Conservation (phyloP, 1,284 basidiomycete species). For the Bondarzewia mesenterica region DNA sequence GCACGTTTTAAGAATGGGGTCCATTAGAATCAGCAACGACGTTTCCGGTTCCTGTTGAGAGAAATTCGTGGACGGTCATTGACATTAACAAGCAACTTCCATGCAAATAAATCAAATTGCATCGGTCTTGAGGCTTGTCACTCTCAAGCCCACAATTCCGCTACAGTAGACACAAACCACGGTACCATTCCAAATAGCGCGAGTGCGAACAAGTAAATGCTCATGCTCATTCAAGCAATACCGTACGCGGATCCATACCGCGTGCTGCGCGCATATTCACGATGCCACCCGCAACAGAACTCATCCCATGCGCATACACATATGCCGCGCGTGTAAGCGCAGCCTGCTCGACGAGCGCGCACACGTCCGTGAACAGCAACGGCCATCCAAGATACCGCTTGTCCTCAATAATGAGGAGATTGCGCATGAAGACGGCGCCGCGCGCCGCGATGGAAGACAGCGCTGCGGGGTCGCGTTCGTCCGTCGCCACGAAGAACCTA, state of each 20-base stretch:
- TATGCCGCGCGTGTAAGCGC: constrained; percentile 28
- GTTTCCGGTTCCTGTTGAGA: no score
- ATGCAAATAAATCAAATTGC: no score
- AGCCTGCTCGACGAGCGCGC: constrained; percentile 37
- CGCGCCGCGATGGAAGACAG: constrained; percentile 26
- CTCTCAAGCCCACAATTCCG: no score
- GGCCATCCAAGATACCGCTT: constrained; percentile 31
- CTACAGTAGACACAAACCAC: no score
- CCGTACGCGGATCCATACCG: constrained; percentile 31
- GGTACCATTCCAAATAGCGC: no score
- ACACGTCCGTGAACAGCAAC: constrained; percentile 34
- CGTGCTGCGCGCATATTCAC: constrained; percentile 31
- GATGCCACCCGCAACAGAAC: constrained; percentile 35
- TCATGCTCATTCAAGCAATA: constrained; percentile 12
- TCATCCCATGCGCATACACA: constrained; percentile 37
- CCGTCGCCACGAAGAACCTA: constrained; percentile 41
- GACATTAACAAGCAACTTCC: no score
- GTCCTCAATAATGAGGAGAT: constrained; percentile 34
- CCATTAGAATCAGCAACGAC: no score
- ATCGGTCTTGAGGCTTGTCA: no score
- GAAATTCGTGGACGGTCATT: no score
- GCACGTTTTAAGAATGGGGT: no score
- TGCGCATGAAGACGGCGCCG: constrained; percentile 32
- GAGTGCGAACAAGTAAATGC: no score
- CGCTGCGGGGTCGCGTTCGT: constrained; percentile 29